Conservation (phyloP, 2,329 filamentous ascomycete genomes). For the Arthroderma uncinatum region DNA sequence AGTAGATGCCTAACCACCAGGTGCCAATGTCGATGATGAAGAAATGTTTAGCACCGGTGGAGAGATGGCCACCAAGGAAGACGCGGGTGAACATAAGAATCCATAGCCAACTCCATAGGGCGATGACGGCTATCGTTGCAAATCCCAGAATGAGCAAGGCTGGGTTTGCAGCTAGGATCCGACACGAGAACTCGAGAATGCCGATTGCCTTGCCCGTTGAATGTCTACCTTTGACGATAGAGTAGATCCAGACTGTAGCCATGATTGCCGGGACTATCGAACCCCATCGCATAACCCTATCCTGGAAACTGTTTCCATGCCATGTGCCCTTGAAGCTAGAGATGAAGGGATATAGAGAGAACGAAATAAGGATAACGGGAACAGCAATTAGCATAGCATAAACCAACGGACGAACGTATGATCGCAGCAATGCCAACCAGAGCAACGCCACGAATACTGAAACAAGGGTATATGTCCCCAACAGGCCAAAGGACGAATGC, state of each 20-base stretch:
- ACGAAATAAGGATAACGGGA: conserved; percentile 74
- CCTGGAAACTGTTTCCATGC: conserved; percentile 69
- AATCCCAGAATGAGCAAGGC: conserved; percentile 77
- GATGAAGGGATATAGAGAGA: conserved; percentile 82
- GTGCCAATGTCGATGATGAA: conserved; percentile 80
- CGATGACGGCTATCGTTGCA: conserved; percentile 59
- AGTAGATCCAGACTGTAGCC: conserved; percentile 69
- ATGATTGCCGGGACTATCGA: conserved; percentile 64
- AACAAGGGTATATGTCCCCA: conserved; percentile 85
- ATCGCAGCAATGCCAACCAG: conserved; percentile 80
- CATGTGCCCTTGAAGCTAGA: conserved; percentile 73
- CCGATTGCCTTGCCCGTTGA: conserved; percentile 72
- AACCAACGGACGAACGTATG: conserved; percentile 77
- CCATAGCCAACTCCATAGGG: conserved; percentile 92
- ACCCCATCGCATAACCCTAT: conserved; percentile 77
- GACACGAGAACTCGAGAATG: conserved; percentile 84
- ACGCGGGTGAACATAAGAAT: conserved; percentile 91
- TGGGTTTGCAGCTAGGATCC: conserved; percentile 74
- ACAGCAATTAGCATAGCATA: conserved; percentile 71
- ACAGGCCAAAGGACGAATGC: conserved; percentile 73
- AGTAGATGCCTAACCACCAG: conserved; percentile 91
- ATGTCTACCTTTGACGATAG: conserved; percentile 67
- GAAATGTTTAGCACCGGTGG: conserved; percentile 40
- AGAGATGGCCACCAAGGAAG: conserved; percentile 83
- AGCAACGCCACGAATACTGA: conserved; percentile 75